Base-by-base conservation (phyloP, 2,329 filamentous ascomycete species). In the Penicillium sp. region DNA sequence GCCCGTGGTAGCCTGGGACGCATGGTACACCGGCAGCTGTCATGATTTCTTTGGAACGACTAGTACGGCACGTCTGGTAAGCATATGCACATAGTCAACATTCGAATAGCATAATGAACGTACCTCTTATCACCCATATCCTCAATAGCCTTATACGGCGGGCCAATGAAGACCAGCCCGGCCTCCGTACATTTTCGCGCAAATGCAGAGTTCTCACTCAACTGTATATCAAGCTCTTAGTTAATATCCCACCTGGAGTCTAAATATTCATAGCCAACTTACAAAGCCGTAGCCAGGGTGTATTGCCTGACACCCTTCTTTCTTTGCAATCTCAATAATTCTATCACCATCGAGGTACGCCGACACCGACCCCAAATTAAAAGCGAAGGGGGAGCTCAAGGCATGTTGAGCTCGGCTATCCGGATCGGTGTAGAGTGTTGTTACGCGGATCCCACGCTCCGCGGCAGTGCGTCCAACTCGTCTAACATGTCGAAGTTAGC, bases 21-120 rank as follows among this genome's bases (percentile, higher is more conserved):
- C 94, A 97, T 5, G 93, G 93, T 4, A 99, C 94, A 9, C 92
- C 91, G n/a, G 94, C 93, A 5, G 86, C 86, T 35, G 86, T 91
- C 94, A 99, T 97, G 71, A 99, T 97, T 72, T 96, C 90, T 76
- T 99, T 99, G 52, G 90, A 94, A 59, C 89, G 83, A 55, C 83
- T 83, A 10, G 6, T 1, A 4, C 1, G 3, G 6, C 7, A 49
- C 8, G 43, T 7, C 7, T 4, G 25, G 57, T 67, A 39, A 70
- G 58, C 33, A 48, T 39, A 27, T 2, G 21, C 21, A 23, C 2
- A 23, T 39, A 0, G 23, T 8, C 29, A n/a, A n/a, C n/a, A 44
- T 21, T 9, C 9, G 13, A 42, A 19, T 7, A 19, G 9, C 6
- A 7, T 21, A 25, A 31, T n/a, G 9, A 2, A 49, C 68, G n/a